Percentiles rank a stretch among this genome's conserved stretches.
These are phyloP conservation scores for Neoboletus subvelutipes DNA, from an alignment of 768 basidiomycete species.

Conservation along the genomic window DNA sequence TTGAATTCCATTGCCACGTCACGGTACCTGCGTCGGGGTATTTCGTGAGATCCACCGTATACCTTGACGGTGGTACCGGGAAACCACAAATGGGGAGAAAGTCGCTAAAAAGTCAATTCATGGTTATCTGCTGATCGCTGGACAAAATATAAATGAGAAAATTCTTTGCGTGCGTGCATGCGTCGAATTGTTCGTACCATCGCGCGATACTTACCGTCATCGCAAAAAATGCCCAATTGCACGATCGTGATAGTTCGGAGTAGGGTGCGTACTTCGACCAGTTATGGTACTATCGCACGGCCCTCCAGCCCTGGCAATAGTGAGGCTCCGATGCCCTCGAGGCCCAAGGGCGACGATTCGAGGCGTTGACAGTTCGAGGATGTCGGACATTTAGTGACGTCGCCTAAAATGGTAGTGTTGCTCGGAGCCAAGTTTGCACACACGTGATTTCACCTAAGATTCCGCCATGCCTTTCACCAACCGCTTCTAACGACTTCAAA, in stretches of 20 bases:
- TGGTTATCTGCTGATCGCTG: neutral
- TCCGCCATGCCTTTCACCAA: neutral
- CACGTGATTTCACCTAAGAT: neutral
- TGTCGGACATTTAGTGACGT: neutral
- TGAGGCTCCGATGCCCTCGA: neutral
- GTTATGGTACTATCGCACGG: neutral
- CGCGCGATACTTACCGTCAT: neutral
- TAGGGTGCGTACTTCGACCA: neutral
- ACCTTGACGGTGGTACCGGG: neutral
- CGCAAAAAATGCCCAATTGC: neutral
- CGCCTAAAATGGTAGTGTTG: neutral
- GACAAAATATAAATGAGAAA: neutral
- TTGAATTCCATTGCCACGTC: conserved; percentile 14
- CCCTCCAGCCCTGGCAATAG: neutral
- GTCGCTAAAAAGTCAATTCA: neutral
- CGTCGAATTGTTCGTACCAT: neutral
- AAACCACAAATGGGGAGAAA: neutral
- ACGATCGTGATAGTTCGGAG: neutral
- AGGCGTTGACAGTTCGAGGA: neutral
- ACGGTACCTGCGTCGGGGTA: neutral
- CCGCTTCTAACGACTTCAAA: neutral
- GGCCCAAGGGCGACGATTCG: neutral
- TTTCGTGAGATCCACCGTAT: neutral
- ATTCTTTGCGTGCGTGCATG: neutral
- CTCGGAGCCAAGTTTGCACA: neutral